Evolutionary conservation across 2,329 filamentous ascomycete species (phyloP).

Genomic region (Kalmusia sp.): DNA sequence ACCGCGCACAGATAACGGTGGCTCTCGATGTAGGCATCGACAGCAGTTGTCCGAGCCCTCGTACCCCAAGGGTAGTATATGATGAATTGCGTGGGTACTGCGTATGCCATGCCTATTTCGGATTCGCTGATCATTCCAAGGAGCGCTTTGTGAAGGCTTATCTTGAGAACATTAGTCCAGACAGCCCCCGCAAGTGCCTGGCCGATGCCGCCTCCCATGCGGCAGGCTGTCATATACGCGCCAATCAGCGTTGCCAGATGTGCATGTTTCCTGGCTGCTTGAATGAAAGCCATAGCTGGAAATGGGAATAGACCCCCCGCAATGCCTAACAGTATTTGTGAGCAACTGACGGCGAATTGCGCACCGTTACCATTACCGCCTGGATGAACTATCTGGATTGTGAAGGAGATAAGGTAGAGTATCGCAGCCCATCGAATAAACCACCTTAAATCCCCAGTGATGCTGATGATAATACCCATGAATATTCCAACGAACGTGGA

Average conservation of each 20-base stretch:
- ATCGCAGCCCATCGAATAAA: neutral
- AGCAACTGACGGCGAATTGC: neutral
- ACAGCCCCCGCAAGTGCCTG: neutral
- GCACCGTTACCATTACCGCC: neutral
- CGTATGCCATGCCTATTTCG: neutral
- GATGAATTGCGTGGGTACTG: neutral
- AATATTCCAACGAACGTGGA: conserved; percentile 1
- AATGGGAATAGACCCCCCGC: neutral
- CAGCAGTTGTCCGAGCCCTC: neutral
- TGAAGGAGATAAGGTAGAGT: neutral
- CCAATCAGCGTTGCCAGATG: conserved; percentile 1
- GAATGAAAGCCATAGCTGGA: conserved; percentile 2
- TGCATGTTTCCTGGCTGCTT: neutral
- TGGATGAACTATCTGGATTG: neutral
- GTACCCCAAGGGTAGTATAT: neutral
- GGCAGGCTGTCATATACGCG: conserved; percentile 4
- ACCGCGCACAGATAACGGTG: neutral
- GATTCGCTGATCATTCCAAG: neutral
- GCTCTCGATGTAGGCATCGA: neutral
- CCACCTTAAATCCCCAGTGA: neutral
- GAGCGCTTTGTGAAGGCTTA: neutral
- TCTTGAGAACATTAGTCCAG: neutral
- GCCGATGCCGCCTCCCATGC: neutral
- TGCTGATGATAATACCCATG: neutral
- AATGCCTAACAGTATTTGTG: neutral